Base-by-base conservation (phyloP, 2,329 filamentous ascomycete genomes). In the Biscogniauxia sp. region DNA sequence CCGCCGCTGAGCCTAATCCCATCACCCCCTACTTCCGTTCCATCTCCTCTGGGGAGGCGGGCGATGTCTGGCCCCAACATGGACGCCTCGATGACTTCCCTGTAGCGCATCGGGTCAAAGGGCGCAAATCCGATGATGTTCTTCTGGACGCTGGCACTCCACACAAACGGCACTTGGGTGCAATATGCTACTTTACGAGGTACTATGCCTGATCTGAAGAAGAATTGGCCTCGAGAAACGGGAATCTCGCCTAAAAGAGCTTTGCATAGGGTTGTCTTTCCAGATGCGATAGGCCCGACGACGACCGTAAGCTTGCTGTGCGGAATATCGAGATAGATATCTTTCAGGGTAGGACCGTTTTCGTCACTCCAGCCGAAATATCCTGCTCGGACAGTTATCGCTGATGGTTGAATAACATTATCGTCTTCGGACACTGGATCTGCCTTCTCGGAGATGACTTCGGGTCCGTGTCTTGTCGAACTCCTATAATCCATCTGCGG, bases 1-100 rank as follows among this genome's bases (percentile, higher is more conserved):
- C 80, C 80, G 7, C 80, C 80, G 3, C 78, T 80, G 0, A 83
- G 70, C 3, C 73, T 76, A 54, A 80, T 72, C 0, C 80, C 80
- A 49, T 78, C 78, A 55, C 76, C 80, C 1, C 80, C 80, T 49
- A 81, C 70, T 0, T 73, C 66, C 0, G 77, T 80, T 9, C 66
- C 61, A 45, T 81, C 77, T 1, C 75, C 73, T 1, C 70, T 58
- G 0, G 74, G 64, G 15, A 82, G 66, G 6, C 67, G 68, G 6
- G 73, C 69, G 3, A 80, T 67, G 53, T 76, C 72, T 15, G 62
- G 20, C 4, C 53, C 49, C 1, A 74, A 66, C 56, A 69, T 67
- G 9, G 69, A 67, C 4, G 68, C 68, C 5, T 68, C 55, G 20
- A 75, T 54, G 4, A 74, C 68, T 55, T 72, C 66, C 1, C 63